A percentile compares a stretch with the other conserved stretches of the same genome.
phyloP scores from a whole-genome alignment of 1,139 yeast species.

The Protomyces lactucae-debilis region DNA sequence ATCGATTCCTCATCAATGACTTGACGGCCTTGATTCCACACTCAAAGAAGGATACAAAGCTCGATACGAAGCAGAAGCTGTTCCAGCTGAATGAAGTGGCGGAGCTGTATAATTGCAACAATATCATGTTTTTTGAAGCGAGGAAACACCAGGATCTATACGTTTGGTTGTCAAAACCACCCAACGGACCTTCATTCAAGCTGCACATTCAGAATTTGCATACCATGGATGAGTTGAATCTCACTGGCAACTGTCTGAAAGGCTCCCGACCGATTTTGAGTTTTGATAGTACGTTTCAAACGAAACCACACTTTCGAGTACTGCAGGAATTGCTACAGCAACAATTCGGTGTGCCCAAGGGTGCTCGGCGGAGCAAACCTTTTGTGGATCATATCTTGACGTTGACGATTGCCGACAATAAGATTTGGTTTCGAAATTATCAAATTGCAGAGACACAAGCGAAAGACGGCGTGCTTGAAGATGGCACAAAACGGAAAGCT shows the following conservation, averaged over 20 bases:
- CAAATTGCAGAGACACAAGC: constrained; percentile 69
- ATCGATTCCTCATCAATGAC: constrained; percentile 88
- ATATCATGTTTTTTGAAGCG: constrained; percentile 88
- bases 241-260: constrained; percentile 90
- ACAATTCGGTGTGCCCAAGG: constrained; percentile 93
- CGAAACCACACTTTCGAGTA: constrained; percentile 58
- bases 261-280: constrained; percentile 96
- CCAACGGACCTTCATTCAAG: constrained; percentile 95
- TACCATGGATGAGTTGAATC: constrained; percentile 91
- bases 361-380: constrained; percentile 90
- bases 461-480: constrained; percentile 49
- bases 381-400: constrained; percentile 93
- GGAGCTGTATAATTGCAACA: constrained; percentile 94
- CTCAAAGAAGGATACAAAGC: constrained; percentile 91
- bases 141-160: constrained; percentile 95
- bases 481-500: constrained; percentile 36
- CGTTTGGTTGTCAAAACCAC: constrained; percentile 92
- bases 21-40: constrained; percentile 79
- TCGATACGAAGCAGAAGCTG: constrained; percentile 86
- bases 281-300: constrained; percentile 73
- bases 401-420: constrained; percentile 84
- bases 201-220: constrained; percentile 91
- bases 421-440: constrained; percentile 92
- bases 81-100: constrained; percentile 91
- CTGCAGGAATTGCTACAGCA: constrained; percentile 82